Evolutionary conservation across 2,329 filamentous ascomycete genomes (phyloP).

Genomic region (Ophiostoma fasciatum): DNA sequence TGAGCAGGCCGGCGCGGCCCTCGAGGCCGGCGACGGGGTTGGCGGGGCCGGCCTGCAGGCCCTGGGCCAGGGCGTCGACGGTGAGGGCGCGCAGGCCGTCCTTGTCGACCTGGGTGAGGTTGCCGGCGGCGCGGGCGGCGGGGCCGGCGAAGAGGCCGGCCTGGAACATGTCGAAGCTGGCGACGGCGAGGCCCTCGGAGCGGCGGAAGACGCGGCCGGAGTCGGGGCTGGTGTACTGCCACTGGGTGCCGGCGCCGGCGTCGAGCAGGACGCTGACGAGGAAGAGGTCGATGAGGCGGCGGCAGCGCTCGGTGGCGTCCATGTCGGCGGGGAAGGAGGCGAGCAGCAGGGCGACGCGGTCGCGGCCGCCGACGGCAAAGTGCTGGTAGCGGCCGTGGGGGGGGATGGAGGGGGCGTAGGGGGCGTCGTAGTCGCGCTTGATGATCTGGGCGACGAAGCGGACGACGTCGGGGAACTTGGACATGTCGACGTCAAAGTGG

Average conservation of each 20-base stretch:
- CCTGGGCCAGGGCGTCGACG: slow-evolving; percentile 58
- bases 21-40: slow-evolving; percentile 78
- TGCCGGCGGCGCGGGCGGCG: slow-evolving; percentile 47
- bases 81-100: slow-evolving; percentile 62
- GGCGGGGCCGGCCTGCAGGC: slow-evolving; percentile 66
- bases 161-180: slow-evolving; percentile 83
- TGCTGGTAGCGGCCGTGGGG: slow-evolving; percentile 79
- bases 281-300: slow-evolving; percentile 55
- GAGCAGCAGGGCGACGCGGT: slow-evolving; percentile 57
- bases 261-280: slow-evolving; percentile 45
- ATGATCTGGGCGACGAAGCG: slow-evolving; percentile 85
- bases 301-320: slow-evolving; percentile 59
- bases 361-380: slow-evolving; percentile 65
- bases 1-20: slow-evolving; percentile 66
- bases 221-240: slow-evolving; percentile 86
- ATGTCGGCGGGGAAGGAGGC: slow-evolving; percentile 53
- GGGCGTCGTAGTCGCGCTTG: slow-evolving; percentile 48
- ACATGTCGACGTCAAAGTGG: slow-evolving; percentile 81
- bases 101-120: slow-evolving; percentile 84
- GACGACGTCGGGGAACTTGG: slow-evolving; percentile 70
- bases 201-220: slow-evolving; percentile 70
- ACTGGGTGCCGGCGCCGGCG: slow-evolving; percentile 76
- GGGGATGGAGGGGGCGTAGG: slow-evolving; percentile 48
- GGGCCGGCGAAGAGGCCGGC: slow-evolving; percentile 77
- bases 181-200: slow-evolving; percentile 75